Conservation (phyloP, 2,329 filamentous ascomycete species). For the Neofusicoccum cordaticola region DNA sequence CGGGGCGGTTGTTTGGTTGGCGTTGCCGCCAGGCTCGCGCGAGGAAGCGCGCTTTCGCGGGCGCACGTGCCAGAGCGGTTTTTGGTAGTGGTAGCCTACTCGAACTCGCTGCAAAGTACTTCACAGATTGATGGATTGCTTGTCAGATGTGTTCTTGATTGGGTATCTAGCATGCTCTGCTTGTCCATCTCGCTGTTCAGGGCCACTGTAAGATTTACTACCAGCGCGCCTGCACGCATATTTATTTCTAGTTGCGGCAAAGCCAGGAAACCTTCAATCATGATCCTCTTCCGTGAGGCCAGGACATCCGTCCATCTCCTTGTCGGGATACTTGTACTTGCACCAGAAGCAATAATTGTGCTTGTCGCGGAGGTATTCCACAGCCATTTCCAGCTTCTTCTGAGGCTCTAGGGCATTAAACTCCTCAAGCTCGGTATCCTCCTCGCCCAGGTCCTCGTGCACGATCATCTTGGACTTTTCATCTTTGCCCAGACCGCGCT, state of each 20-base stretch:
- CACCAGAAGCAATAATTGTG: constrained; percentile 95
- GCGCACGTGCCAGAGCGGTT: constrained; percentile 10
- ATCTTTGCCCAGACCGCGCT: constrained; percentile 62
- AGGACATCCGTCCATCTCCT: constrained; percentile 80
- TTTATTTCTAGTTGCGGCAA: neutral
- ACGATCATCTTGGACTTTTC: constrained; percentile 53
- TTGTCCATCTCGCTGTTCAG: too few relatives aligned
- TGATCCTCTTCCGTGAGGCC: constrained; percentile 83
- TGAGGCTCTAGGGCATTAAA: constrained; percentile 68
- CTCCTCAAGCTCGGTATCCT: constrained; percentile 75
- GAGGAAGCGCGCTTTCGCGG: constrained; percentile 4
- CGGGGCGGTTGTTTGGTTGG: neutral
- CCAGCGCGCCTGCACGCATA: too few relatives aligned
- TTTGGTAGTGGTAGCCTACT: too few relatives aligned
- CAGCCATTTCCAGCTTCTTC: constrained; percentile 65
- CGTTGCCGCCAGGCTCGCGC: neutral
- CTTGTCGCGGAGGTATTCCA: constrained; percentile 67
- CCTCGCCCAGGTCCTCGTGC: constrained; percentile 70
- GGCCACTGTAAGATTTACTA: too few relatives aligned
- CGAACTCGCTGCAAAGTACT: too few relatives aligned
- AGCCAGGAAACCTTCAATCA: constrained; percentile 44
- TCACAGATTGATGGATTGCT: too few relatives aligned
- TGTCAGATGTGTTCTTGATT: neutral
- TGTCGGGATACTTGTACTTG: constrained; percentile 75
- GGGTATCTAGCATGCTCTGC: neutral